Evolutionary conservation across 2,329 filamentous ascomycete genomes (phyloP), one percentile per base, ranked within the genome.

Genomic region (Talaromyces pinophilus): DNA sequence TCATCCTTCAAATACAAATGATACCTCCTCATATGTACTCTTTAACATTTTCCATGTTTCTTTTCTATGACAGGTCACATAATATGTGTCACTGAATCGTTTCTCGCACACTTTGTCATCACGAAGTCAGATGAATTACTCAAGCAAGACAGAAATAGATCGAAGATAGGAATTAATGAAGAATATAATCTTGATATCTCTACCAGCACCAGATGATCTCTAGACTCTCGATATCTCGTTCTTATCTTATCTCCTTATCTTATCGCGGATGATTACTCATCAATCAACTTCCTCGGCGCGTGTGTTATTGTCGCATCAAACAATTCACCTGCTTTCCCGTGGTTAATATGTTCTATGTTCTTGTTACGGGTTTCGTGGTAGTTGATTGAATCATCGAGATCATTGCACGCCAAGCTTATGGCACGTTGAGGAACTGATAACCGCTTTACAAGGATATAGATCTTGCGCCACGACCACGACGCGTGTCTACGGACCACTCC

Each of bases 21-120:
- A 57, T 57, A 57, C 54, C 54, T 57, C 40, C 13, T 57, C 54
- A 22, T 40, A 57, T 57, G 54, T 57, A 40, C n/a, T 25, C 22
- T 42, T 30, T 38, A 15, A 22, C 28, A 35, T 3, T 54, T 13
- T 55, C 30, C n/a, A 35, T 55, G 30, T 38, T 33, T 38, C 30
- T 19, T 40, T 57, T 25, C 7, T 15, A 33, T 19, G n/a, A 13
- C 30, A 38, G 30, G 11, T 22, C 54, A 19, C 5, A 7, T 10
- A 38, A 55, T 6, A 35, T n/a, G 28, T 33, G 50, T n/a, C 22
- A 30, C 25, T 30, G 13, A 30, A 30, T 17, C 2, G 25, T 52
- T 30, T n/a, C 25, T 52, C 6, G 25, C 48, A 52, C 1, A 30
- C 7, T 30, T 52, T 17, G 1, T 17, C 13, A 15, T 28, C 22